phyloP scores from a whole-genome alignment of 805 yeast species.

The Ogataea parapolymorpha region DNA sequence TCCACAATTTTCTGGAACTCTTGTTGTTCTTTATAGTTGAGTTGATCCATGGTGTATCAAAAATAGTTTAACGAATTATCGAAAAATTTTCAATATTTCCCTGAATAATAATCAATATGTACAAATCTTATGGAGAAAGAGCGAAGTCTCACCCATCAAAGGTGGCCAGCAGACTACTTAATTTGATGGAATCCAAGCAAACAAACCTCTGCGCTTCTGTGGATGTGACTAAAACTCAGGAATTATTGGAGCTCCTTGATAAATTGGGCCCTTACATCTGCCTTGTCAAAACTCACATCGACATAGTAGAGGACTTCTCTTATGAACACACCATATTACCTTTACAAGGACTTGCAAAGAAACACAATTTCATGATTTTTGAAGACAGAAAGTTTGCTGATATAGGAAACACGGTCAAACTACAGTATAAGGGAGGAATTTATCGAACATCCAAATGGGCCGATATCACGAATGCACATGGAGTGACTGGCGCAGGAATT shows the following conservation, averaged over 20 bases:
- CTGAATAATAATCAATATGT: conserved; percentile 1
- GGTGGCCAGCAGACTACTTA: conserved; percentile 71
- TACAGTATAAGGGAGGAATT: conserved; percentile 89
- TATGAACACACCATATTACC: conserved; percentile 79
- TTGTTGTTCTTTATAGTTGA: conserved; percentile 94
- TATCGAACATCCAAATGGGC: conserved; percentile 92
- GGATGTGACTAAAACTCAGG: conserved; percentile 79
- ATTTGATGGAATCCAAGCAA: conserved; percentile 72
- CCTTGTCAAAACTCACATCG: conserved; percentile 91
- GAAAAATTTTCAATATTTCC: conserved; percentile 7
- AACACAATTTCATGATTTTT: conserved; percentile 85
- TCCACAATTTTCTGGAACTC: conserved; percentile 94
- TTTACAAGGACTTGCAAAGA: conserved; percentile 63
- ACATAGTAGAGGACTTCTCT: conserved; percentile 84
- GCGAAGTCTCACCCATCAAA: conserved; percentile 71
- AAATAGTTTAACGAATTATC: conserved; percentile 3
- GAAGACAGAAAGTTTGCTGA: conserved; percentile 99
- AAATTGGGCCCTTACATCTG: conserved; percentile 88
- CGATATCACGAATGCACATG: conserved; percentile 96
- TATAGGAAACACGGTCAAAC: conserved; percentile 94
- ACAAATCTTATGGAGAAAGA: conserved; percentile 58
- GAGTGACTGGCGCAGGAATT: conserved; percentile 93
- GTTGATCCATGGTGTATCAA: conserved; percentile 71
- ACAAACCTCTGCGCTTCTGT: conserved; percentile 93
- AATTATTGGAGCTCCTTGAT: conserved; percentile 70